Evolutionary conservation across 1,139 yeast species (phyloP).

Genomic region (Candida sojae): DNA sequence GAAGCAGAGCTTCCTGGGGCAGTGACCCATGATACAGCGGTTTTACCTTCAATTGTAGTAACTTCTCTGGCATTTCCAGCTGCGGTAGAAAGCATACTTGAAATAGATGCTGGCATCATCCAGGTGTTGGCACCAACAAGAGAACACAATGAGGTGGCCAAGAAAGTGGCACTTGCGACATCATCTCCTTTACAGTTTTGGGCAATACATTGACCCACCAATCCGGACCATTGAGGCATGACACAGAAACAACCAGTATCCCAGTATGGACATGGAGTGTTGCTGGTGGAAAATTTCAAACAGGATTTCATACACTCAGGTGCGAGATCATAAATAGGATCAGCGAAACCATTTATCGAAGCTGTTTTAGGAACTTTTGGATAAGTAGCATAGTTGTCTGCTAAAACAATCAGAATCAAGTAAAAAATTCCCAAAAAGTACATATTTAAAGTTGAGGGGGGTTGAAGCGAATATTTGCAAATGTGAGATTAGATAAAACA

Average conservation of each 20-base stretch:
- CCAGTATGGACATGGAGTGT: conserved; percentile 38
- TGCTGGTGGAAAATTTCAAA: conserved; percentile 23
- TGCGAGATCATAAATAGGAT: conserved; percentile 26
- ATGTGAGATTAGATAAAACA: too few relatives aligned
- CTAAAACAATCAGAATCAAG: too few relatives aligned
- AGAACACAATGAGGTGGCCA: conserved; percentile 42
- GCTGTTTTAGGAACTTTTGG: conserved; percentile 38
- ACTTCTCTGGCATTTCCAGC: conserved; percentile 17
- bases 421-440: too few relatives aligned
- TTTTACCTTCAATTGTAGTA: conserved; percentile 15
- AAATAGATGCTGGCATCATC: conserved; percentile 39
- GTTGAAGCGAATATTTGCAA: too few relatives aligned
- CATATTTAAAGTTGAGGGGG: too few relatives aligned
- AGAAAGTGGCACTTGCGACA: conserved; percentile 36
- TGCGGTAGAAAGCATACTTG: conserved; percentile 33
- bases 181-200: conserved; percentile 33
- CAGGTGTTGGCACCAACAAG: conserved; percentile 45
- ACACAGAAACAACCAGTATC: conserved; percentile 41
- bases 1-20: conserved; percentile 18
- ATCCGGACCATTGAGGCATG: conserved; percentile 30
- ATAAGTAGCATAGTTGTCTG: conserved; percentile 19
- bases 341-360: conserved; percentile 38
- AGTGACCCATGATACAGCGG: conserved; percentile 14
- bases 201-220: conserved; percentile 33
- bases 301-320: conserved; percentile 29